A percentile compares a stretch with the other conserved stretches of the same genome.
Conservation (phyloP, 2,329 filamentous ascomycete genomes). For the Penicillium sp. region DNA sequence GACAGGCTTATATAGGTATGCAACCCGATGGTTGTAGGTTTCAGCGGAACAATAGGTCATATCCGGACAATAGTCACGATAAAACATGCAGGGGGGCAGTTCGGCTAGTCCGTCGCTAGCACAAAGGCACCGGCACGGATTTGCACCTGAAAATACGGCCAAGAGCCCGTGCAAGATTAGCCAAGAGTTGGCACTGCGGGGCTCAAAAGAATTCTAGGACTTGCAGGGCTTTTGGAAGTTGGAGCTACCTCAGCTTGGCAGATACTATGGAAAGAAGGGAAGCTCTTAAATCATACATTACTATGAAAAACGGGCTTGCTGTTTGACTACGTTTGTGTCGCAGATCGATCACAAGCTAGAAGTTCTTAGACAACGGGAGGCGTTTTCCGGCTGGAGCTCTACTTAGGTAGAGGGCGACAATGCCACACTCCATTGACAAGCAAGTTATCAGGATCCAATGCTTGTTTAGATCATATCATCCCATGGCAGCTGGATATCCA, state of each 20-base stretch:
- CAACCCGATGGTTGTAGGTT: not conserved
- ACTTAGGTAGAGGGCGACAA: too few species aligned
- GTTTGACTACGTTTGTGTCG: not conserved
- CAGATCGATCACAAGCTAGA: not conserved
- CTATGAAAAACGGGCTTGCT: too few species aligned
- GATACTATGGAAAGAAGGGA: not conserved
- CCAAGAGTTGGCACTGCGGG: not conserved
- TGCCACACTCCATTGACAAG: not conserved
- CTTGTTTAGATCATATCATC: not conserved
- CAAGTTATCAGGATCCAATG: not conserved
- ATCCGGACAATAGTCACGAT: not conserved
- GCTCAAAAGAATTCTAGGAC: not conserved
- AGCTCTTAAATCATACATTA: too few species aligned
- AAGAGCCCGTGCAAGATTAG: not conserved
- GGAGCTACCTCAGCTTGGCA: not conserved
- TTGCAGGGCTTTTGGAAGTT: not conserved
- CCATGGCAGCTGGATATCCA: too few species aligned
- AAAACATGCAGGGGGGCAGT: not conserved
- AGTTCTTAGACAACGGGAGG: not conserved
- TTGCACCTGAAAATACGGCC: not conserved
- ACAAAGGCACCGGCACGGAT: not conserved
- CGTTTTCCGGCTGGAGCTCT: not conserved
- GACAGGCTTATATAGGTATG: not conserved
- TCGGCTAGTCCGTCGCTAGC: not conserved
- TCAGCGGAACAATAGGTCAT: not conserved